A percentile compares a stretch with the other conserved stretches of the same genome.
These are phyloP conservation scores for Tephrocybe sp. DNA, from an alignment of 768 basidiomycete species.

Conservation along the genomic window DNA sequence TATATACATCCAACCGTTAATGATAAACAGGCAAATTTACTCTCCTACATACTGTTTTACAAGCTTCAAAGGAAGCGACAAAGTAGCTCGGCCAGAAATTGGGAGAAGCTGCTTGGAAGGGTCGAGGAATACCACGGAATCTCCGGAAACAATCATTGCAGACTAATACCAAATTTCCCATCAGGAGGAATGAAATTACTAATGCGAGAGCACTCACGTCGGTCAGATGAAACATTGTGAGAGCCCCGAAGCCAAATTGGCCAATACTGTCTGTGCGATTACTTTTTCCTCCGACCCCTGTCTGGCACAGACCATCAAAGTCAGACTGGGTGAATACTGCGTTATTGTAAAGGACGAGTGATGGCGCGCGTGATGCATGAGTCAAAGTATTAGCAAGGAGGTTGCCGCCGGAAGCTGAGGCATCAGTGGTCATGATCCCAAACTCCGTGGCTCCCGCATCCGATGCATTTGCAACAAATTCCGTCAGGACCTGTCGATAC, in stretches of 20 bases:
- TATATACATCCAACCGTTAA: constrained; percentile 22
- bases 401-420: background rate
- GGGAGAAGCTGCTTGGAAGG: constrained; percentile 45
- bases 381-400: constrained; percentile 36
- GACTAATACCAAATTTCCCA: constrained; percentile 24
- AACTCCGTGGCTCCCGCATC: constrained; percentile 50
- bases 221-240: constrained; percentile 53
- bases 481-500: constrained; percentile 41
- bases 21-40: background rate
- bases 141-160: constrained; percentile 33
- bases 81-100: constrained; percentile 24
- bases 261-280: constrained; percentile 41
- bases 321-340: constrained; percentile 39
- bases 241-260: constrained; percentile 50
- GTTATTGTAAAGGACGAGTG: constrained; percentile 47
- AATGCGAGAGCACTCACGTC: constrained; percentile 33
- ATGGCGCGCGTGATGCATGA: constrained; percentile 32
- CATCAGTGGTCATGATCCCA: constrained; percentile 38
- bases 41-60: constrained; percentile 31
- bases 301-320: constrained; percentile 44
- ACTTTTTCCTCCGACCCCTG: constrained; percentile 46
- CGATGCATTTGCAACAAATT: constrained; percentile 54
- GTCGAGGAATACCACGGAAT: constrained; percentile 39
- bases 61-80: constrained; percentile 29
- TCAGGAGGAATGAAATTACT: too few relatives aligned